Evolutionary conservation across 768 basidiomycete genomes (phyloP).

Genomic region (Mycena venus): DNA sequence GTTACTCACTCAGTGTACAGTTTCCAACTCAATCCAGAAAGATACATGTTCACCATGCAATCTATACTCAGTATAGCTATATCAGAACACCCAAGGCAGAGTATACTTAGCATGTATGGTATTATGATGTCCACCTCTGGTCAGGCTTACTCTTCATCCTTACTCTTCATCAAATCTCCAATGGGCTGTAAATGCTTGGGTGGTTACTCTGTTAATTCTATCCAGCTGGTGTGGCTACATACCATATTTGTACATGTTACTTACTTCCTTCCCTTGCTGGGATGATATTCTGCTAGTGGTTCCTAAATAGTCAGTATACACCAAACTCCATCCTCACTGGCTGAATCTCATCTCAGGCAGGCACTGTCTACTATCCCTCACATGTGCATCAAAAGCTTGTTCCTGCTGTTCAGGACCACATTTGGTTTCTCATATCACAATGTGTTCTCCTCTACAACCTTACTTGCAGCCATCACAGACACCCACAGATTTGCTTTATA

Average conservation of each 20-base stretch:
- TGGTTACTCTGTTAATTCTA: not conserved
- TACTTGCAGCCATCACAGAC: not conserved
- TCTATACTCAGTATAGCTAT: too few species aligned
- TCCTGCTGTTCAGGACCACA: not conserved
- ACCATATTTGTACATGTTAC: not conserved
- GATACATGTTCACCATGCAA: too few species aligned
- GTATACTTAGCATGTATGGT: too few species aligned
- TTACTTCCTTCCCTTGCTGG: not conserved
- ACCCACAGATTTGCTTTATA: not conserved
- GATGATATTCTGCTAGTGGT: constrained; percentile 4
- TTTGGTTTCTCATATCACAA: constrained; percentile 1
- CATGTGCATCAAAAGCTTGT: not conserved
- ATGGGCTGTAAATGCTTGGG: not conserved
- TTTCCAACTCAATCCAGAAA: too few species aligned
- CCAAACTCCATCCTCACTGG: not conserved
- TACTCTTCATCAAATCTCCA: too few species aligned
- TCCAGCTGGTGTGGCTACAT: not conserved
- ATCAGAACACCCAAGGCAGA: too few species aligned
- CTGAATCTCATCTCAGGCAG: not conserved
- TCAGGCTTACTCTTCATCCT: not conserved
- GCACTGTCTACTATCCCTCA: not conserved
- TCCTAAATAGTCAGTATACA: not conserved
- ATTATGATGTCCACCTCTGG: too few species aligned
- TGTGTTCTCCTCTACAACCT: not conserved
- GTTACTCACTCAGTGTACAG: too few species aligned